phyloP scores from a whole-genome alignment of 805 yeast genomes.

The Suhomyces emberorum region DNA sequence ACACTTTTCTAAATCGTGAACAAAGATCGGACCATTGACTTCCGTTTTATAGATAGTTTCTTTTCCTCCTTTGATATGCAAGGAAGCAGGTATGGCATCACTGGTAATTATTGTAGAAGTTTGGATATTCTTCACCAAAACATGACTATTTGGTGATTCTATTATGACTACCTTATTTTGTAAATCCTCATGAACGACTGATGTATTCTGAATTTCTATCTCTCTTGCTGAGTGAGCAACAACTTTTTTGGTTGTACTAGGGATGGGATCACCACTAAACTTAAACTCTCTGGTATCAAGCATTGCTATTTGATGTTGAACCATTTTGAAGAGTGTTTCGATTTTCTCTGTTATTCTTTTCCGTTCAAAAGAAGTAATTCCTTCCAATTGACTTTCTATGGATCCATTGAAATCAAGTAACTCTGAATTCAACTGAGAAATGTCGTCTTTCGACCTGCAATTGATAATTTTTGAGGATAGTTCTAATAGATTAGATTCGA shows the following conservation, averaged over 20 bases:
- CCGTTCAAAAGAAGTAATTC: conserved; percentile 16
- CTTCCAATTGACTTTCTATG: conserved; percentile 5
- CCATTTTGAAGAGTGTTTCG: conserved; percentile 16
- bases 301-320: conserved; percentile 17
- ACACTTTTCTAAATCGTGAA: conserved; percentile 19
- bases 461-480: conserved; percentile 9
- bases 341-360: conserved; percentile 19
- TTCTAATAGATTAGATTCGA: too few species aligned
- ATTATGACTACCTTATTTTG: neutral
- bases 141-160: conserved; percentile 5
- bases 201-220: neutral
- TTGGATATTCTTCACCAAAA: conserved; percentile 13
- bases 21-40: conserved; percentile 30
- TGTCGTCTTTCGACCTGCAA: conserved; percentile 1
- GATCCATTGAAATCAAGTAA: conserved; percentile 10
- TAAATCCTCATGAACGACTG: neutral
- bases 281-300: conserved; percentile 17
- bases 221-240: neutral
- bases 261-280: conserved; percentile 30
- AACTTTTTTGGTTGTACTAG: neutral
- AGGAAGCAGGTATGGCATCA: conserved; percentile 13
- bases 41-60: conserved; percentile 15
- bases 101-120: conserved; percentile 4
- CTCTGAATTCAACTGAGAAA: conserved; percentile 4
- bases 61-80: conserved; percentile 19